Evolutionary conservation across 2,329 filamentous ascomycete genomes (phyloP), one percentile per base, ranked within the genome.

Genomic region (Elsinoe australis): DNA sequence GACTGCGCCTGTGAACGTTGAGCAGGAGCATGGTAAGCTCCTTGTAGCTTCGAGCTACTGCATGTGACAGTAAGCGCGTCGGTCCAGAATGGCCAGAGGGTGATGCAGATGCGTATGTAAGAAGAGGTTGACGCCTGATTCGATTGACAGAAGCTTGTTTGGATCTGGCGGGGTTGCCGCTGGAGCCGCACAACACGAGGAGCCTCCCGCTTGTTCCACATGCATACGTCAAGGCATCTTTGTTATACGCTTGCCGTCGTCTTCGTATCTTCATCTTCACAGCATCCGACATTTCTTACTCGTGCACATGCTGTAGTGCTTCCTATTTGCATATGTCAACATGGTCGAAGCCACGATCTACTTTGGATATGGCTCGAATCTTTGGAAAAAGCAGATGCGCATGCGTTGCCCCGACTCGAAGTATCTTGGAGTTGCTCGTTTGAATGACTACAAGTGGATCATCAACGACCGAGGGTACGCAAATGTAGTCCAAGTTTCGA

Each of bases 301-400:
- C 3, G 14, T 10, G 7, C 29, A 9, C 4, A 31, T 8, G 29
- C n/a, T n/a, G 29, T 31, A 31, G 3, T 31, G 29, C 29, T 31
- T 14, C 4, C 12, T n/a, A 32, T 2, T n/a, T 32, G 17, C 10
- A 32, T 2, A 32, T 32, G n/a, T 7, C 2, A 7, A n/a, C 29
- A 41, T 41, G 36, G 36, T 41, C 5, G 21, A 46, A 33, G 53
- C 42, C n/a, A 68, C 61, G 44, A 62, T 79, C 54, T 85, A 85
- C 69, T 85, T 86, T 59, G 83, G 76, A 57, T 86, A 83, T 64
- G 83, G 82, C 53, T 80, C 75, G 60, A 86, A 86, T 62, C 72
- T 86, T 50, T 83, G 79, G 61, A 72, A 72, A 1, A 64, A 71
- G 21, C 82, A 85, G 63, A 86, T 87, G 83, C 56, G 56, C 3